Evolutionary conservation across 257 asterid genomes (phyloP), one percentile per base, ranked within the genome.

Genomic region (Nicotiana tomentosiformis): DNA sequence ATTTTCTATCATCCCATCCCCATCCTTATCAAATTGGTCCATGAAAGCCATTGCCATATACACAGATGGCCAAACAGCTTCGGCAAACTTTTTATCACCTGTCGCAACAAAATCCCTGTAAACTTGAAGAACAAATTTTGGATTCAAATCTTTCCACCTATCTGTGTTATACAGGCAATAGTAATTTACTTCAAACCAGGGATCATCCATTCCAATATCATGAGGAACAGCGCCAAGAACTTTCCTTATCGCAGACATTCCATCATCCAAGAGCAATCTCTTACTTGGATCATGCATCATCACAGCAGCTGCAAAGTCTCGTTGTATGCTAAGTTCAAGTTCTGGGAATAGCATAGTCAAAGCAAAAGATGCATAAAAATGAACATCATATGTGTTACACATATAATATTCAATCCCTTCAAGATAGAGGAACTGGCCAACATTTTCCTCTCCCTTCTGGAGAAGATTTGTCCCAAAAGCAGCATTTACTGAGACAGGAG

Each of bases 1-100:
- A 64, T 96, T 96, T 83, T 96, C 99, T 43, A 96, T 96, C 99
- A 96, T 96, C 29, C 98, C 99, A 87, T 96, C 99, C 56, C 97
- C 97, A 78, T 96, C 99, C 89, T 88, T 93, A 81, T 96, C 99
- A 67, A 96, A 96, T 87, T 96, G 99, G 20, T 96, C 98, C 99
- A 94, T 93, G 67, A 93, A 96, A 83, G 99, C 99, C 90, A 96
- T 78, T 68, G 98, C 99, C 39, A 93, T 87, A 82, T 93, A 94
- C 77, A 96, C 98, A 2, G 99, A 91, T 7, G 98, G 99, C 99
- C 99, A 96, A 37, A 94, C 95, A 43, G 97, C 94, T 85, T 81
- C 83, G 18, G 96, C 98, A 87, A 96, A 93, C 55, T 87, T 90
- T 82, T 89, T 87, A 81, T 91, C 92, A 2, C 98, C 95, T 0